Percentiles rank a stretch among this genome's conserved stretches.
Conservation (phyloP, 2,329 filamentous ascomycete species). For the Zopfia rhizophila region DNA sequence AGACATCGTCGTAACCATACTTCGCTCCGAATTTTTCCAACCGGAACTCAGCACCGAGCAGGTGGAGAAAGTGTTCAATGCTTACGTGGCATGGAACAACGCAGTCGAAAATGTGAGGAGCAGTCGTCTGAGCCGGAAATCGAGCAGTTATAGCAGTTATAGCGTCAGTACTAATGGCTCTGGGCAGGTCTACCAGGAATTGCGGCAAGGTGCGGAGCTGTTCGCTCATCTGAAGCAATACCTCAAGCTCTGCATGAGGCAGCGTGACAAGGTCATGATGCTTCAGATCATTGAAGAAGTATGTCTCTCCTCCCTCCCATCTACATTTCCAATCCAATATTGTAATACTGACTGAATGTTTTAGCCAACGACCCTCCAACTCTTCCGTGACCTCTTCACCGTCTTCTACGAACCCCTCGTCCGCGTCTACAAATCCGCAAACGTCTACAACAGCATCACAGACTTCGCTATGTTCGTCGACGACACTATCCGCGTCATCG, state of each 20-base stretch:
- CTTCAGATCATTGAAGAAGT: conserved; percentile 88
- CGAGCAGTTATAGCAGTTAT: conserved; percentile 44
- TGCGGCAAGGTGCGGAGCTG: conserved; percentile 88
- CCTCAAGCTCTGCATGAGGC: conserved; percentile 88
- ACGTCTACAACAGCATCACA: conserved; percentile 96
- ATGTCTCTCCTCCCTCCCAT: conserved; percentile 20
- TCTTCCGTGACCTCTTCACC: conserved; percentile 95
- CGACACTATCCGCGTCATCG: conserved; percentile 86
- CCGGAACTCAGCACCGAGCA: conserved; percentile 79
- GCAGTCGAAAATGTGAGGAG: conserved; percentile 79
- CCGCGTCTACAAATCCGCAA: conserved; percentile 97
- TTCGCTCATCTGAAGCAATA: conserved; percentile 96
- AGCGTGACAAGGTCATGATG: conserved; percentile 98
- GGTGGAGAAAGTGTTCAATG: conserved; percentile 87
- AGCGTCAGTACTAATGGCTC: conserved; percentile 37
- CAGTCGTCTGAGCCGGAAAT: conserved; percentile 42
- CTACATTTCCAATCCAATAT: conserved; percentile 1
- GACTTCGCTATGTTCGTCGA: conserved; percentile 95
- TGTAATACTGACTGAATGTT: conserved; percentile 30
- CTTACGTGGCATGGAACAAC: conserved; percentile 95
- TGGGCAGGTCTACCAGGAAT: conserved; percentile 76
- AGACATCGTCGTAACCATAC: conserved; percentile 85
- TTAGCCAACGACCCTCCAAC: conserved; percentile 87
- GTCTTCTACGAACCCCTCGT: conserved; percentile 99
- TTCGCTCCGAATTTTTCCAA: conserved; percentile 80